Conservation (phyloP, 176 grass and related monocot species). For the Elymus sibiricus region DNA sequence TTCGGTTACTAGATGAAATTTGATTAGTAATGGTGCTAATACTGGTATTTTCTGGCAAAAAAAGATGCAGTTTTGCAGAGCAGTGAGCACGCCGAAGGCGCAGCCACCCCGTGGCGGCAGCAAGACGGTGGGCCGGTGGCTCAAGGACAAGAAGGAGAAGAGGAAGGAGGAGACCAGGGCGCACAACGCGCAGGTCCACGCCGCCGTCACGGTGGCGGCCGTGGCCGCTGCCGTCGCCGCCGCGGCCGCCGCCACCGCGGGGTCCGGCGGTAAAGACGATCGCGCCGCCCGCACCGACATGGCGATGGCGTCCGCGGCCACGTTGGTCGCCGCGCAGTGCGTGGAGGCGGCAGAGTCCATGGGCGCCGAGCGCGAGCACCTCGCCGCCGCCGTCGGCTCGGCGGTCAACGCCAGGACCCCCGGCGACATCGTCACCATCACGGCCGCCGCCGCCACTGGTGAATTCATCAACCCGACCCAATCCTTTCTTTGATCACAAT, state of each 20-base stretch:
- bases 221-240: constrained; percentile 83
- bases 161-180: constrained; percentile 85
- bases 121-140: constrained; percentile 95
- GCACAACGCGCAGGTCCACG: constrained; percentile 92
- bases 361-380: constrained; percentile 79
- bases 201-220: constrained; percentile 69
- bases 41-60: not conserved
- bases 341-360: constrained; percentile 74
- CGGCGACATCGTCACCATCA: constrained; percentile 77
- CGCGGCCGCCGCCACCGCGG: constrained; percentile 59
- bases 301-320: constrained; percentile 81
- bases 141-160: constrained; percentile 78
- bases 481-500: not conserved
- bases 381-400: constrained; percentile 65
- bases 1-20: not conserved
- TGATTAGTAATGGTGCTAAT: not conserved
- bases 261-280: constrained; percentile 46
- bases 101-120: constrained; percentile 50
- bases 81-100: constrained; percentile 57
- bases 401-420: constrained; percentile 73
- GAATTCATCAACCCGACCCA: not conserved
- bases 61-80: constrained; percentile 56
- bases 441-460: constrained; percentile 94
- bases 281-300: constrained; percentile 68
- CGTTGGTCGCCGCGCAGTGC: constrained; percentile 94